phyloP scores from a whole-genome alignment of 2,329 filamentous ascomycete species.

The Fusarium buharicum region DNA sequence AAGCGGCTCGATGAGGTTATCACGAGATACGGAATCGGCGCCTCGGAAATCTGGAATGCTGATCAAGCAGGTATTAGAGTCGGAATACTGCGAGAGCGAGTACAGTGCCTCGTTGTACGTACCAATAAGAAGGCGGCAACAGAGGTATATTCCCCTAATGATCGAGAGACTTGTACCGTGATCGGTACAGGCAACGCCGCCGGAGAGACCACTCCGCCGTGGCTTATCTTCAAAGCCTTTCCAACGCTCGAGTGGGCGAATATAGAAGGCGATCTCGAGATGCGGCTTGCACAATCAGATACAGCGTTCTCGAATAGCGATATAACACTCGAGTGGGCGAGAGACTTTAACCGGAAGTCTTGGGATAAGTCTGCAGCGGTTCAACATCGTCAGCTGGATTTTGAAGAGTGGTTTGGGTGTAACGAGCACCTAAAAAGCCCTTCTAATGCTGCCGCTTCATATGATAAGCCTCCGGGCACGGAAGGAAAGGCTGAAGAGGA shows the following conservation, averaged over 20 bases:
- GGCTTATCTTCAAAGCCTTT: slow-evolving; percentile 4
- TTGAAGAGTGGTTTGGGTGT: slow-evolving; percentile 6
- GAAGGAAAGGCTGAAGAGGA: slow-evolving; percentile 2
- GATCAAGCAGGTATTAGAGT: not conserved
- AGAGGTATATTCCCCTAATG: not conserved
- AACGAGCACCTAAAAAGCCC: not conserved
- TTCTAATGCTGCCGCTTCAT: not conserved
- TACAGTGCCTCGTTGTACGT: not conserved
- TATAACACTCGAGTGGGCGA: not conserved
- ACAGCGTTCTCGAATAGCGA: not conserved
- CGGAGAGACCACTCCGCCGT: not conserved
- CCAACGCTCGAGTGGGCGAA: not conserved
- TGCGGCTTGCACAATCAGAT: slow-evolving; percentile 11
- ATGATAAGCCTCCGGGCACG: not conserved
- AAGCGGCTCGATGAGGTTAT: not conserved
- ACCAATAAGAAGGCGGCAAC: not conserved
- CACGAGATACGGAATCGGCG: not conserved
- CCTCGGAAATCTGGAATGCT: not conserved
- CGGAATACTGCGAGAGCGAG: not conserved
- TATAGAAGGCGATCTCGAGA: not conserved
- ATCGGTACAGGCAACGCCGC: slow-evolving; percentile 2
- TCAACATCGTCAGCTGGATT: not conserved
- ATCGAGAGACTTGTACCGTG: slow-evolving; percentile 5
- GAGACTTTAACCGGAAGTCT: not conserved
- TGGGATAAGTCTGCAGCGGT: not conserved